These are phyloP conservation scores for Rhodofomes roseus DNA, from an alignment of 1,284 basidiomycete species.

Conservation along the genomic window DNA sequence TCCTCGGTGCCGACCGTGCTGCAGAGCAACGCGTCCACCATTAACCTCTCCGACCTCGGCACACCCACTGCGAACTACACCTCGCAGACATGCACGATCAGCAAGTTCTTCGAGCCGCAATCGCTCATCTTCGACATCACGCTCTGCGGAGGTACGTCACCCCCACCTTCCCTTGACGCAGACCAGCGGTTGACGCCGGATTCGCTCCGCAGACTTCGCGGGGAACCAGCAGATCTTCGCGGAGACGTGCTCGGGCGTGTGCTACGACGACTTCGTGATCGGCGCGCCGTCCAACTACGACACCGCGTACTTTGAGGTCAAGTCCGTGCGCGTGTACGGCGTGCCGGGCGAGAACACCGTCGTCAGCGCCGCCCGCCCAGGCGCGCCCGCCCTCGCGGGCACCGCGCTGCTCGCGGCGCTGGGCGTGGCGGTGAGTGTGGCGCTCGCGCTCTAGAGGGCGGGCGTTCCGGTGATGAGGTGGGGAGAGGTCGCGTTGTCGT, in stretches of 20 bases:
- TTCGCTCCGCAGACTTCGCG: slow-evolving; percentile 19
- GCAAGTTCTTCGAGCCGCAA: slow-evolving; percentile 61
- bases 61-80: slow-evolving; percentile 69
- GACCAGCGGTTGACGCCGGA: too few species aligned
- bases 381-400: not conserved
- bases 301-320: slow-evolving; percentile 76
- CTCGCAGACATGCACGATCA: slow-evolving; percentile 53
- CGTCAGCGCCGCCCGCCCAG: slow-evolving; percentile 18
- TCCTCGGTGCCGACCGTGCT: slow-evolving; percentile 53
- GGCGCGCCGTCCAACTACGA: slow-evolving; percentile 62
- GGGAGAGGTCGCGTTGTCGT: not conserved
- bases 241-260: slow-evolving; percentile 61
- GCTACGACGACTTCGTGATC: slow-evolving; percentile 75
- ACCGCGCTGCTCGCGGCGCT: not conserved
- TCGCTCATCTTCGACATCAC: slow-evolving; percentile 73
- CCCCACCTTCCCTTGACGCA: slow-evolving; percentile 5
- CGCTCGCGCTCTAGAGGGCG: not conserved
- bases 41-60: slow-evolving; percentile 67
- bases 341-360: slow-evolving; percentile 25
- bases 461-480: too few species aligned
- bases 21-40: slow-evolving; percentile 45
- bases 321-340: slow-evolving; percentile 55
- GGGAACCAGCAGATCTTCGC: slow-evolving; percentile 50
- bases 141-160: slow-evolving; percentile 61
- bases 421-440: not conserved